Percentiles rank a stretch among this genome's conserved stretches.
These are phyloP conservation scores for Pythium oligandrum DNA, from an alignment of 352 stramenopile genomes.

Conservation along the genomic window DNA sequence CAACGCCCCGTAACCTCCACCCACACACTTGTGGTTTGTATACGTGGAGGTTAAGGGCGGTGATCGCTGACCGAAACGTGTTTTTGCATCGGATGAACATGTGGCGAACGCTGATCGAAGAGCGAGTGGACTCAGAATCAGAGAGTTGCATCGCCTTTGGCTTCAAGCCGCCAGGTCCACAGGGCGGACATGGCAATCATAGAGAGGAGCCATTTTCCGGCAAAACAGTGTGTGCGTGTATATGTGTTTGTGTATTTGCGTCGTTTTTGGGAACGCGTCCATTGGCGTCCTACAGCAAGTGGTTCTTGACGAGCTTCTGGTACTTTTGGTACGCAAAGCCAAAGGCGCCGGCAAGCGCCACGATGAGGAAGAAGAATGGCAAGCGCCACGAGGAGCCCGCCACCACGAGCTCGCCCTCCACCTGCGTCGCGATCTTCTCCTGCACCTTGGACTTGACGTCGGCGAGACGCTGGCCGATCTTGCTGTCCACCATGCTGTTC, in stretches of 20 bases:
- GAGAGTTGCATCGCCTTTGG: too few species aligned
- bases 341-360: slow-evolving; percentile 48
- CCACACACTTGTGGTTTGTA: too few species aligned
- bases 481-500: slow-evolving; percentile 64
- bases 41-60: too few species aligned
- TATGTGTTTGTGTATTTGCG: slow-evolving; percentile 4
- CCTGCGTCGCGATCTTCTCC: slow-evolving; percentile 60
- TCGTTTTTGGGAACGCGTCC: neutral
- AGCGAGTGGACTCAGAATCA: too few species aligned
- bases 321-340: slow-evolving; percentile 84
- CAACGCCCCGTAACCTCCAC: too few species aligned
- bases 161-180: too few species aligned
- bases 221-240: neutral
- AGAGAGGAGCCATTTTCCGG: too few species aligned
- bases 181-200: too few species aligned
- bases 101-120: too few species aligned
- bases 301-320: slow-evolving; percentile 81
- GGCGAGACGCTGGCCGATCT: slow-evolving; percentile 65
- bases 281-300: slow-evolving; percentile 54
- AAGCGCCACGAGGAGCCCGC: slow-evolving; percentile 65
- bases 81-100: too few species aligned
- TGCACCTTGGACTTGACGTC: slow-evolving; percentile 53
- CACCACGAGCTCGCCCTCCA: slow-evolving; percentile 63
- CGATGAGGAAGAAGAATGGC: slow-evolving; percentile 74
- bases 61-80: too few species aligned